Conservation (phyloP, 441 rosid species). For the Populus hybrid region DNA sequence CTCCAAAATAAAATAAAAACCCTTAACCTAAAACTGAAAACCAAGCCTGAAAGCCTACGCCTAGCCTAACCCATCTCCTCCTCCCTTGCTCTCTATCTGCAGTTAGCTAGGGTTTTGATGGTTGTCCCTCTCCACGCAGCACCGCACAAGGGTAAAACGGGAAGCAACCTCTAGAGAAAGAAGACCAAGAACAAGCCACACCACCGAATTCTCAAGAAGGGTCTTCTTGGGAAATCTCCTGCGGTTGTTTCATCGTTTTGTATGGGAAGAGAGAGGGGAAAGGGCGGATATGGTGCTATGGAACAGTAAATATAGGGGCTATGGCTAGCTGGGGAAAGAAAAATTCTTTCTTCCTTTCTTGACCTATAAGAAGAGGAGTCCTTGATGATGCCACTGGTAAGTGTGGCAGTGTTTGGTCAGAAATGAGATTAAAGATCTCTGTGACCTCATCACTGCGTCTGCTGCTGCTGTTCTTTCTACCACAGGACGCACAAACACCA, state of each 20-base stretch:
- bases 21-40: neutral
- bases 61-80: slow-evolving; percentile 49
- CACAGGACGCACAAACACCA: slow-evolving; percentile 6
- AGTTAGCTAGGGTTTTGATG: slow-evolving; percentile 24
- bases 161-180: slow-evolving; percentile 14
- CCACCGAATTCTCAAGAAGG: slow-evolving; percentile 16
- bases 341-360: neutral
- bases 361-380: slow-evolving; percentile 14
- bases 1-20: neutral
- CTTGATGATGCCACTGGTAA: slow-evolving; percentile 29
- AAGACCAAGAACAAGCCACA: slow-evolving; percentile 3
- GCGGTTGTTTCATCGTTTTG: slow-evolving; percentile 1
- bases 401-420: slow-evolving; percentile 39
- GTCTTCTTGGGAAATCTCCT: slow-evolving; percentile 12
- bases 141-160: slow-evolving; percentile 9
- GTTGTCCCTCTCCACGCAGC: slow-evolving; percentile 18
- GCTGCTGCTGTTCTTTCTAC: slow-evolving; percentile 30
- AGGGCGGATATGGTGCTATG: neutral
- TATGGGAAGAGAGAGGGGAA: slow-evolving; percentile 1
- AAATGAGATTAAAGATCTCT: slow-evolving; percentile 43
- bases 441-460: slow-evolving; percentile 34
- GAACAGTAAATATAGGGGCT: slow-evolving; percentile 3
- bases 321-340: slow-evolving; percentile 4
- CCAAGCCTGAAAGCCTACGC: slow-evolving; percentile 19
- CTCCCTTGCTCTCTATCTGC: slow-evolving; percentile 13